Percentiles rank a stretch among this genome's conserved stretches.
phyloP scores from a whole-genome alignment of 1,284 basidiomycete species.

The Ceratobasidium sp. region DNA sequence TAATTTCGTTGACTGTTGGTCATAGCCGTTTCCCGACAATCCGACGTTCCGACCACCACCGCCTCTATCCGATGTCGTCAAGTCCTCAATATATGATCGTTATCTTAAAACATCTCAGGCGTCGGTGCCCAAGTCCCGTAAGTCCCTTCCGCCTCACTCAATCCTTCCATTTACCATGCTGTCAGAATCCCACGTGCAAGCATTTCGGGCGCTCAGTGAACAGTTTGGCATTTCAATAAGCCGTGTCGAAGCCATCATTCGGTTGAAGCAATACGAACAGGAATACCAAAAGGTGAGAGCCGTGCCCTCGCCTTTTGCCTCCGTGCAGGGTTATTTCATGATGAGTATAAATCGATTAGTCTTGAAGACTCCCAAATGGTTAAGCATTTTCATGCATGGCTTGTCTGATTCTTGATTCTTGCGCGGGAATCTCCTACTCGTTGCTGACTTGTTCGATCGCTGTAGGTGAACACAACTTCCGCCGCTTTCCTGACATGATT shows the following conservation, averaged over 20 bases:
- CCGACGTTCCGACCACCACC: slow-evolving; percentile 76
- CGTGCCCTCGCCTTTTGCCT: slow-evolving; percentile 44
- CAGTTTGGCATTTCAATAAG: slow-evolving; percentile 70
- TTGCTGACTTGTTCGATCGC: slow-evolving; percentile 1
- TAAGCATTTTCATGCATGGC: slow-evolving; percentile 57
- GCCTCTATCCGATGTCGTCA: slow-evolving; percentile 69
- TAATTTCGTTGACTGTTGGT: slow-evolving; percentile 6
- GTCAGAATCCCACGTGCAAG: slow-evolving; percentile 60
- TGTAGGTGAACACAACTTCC: slow-evolving; percentile 2
- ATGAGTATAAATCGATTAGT: slow-evolving; percentile 72
- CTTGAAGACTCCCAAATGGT: slow-evolving; percentile 78
- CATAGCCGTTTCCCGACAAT: slow-evolving; percentile 78
- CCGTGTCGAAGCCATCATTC: slow-evolving; percentile 78
- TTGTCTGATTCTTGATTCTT: slow-evolving; percentile 15
- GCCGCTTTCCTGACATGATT: slow-evolving; percentile 17
- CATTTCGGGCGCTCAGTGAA: slow-evolving; percentile 66
- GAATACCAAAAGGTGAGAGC: slow-evolving; percentile 71
- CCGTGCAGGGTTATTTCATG: slow-evolving; percentile 18
- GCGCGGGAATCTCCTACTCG: too few relatives aligned
- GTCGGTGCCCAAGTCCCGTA: slow-evolving; percentile 30
- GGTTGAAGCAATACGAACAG: slow-evolving; percentile 76
- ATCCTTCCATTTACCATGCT: background rate
- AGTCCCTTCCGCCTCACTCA: background rate
- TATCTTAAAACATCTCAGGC: slow-evolving; percentile 65
- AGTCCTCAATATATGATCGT: slow-evolving; percentile 53